Evolutionary conservation across 2,329 filamentous ascomycete genomes (phyloP).

Genomic region (Colletotrichum salicis): DNA sequence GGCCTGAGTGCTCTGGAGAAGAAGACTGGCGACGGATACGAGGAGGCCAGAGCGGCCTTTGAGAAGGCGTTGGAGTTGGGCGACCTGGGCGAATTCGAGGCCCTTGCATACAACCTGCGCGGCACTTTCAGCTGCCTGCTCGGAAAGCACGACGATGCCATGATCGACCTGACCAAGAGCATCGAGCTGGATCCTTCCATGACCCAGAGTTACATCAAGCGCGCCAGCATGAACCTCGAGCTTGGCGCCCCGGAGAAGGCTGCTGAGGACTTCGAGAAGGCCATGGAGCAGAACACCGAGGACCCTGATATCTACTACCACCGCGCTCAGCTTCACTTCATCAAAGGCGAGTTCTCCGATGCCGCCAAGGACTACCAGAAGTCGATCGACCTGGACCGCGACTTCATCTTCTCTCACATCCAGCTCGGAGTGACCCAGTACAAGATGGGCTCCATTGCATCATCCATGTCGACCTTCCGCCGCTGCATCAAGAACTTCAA

Average conservation of each 20-base stretch:
- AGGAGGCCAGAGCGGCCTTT: slow-evolving; percentile 86
- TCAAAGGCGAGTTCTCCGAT: slow-evolving; percentile 90
- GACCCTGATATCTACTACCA: slow-evolving; percentile 99
- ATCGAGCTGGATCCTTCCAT: slow-evolving; percentile 88
- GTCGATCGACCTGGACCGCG: slow-evolving; percentile 94
- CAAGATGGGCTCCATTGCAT: slow-evolving; percentile 98
- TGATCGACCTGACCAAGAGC: slow-evolving; percentile 90
- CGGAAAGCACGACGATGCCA: slow-evolving; percentile 85
- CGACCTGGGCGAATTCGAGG: slow-evolving; percentile 84
- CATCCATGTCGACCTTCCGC: slow-evolving; percentile 98
- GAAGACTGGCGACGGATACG: slow-evolving; percentile 91
- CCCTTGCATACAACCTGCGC: slow-evolving; percentile 94
- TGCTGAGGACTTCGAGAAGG: slow-evolving; percentile 86
- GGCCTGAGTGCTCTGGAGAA: slow-evolving; percentile 83
- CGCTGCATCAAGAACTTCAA: slow-evolving; percentile 98
- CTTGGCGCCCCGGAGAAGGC: slow-evolving; percentile 89
- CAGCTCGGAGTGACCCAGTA: slow-evolving; percentile 99
- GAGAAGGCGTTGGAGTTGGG: slow-evolving; percentile 87
- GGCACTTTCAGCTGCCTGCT: slow-evolving; percentile 95
- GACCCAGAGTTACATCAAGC: slow-evolving; percentile 98
- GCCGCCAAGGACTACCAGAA: slow-evolving; percentile 99
- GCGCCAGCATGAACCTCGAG: slow-evolving; percentile 97
- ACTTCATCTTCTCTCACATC: slow-evolving; percentile 99
- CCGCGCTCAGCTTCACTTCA: slow-evolving; percentile 97
- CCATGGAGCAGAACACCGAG: slow-evolving; percentile 83